Percentiles rank a stretch among this genome's conserved stretches.
Conservation (phyloP, 805 yeast genomes). For the Sugiyamaella smithiae region DNA sequence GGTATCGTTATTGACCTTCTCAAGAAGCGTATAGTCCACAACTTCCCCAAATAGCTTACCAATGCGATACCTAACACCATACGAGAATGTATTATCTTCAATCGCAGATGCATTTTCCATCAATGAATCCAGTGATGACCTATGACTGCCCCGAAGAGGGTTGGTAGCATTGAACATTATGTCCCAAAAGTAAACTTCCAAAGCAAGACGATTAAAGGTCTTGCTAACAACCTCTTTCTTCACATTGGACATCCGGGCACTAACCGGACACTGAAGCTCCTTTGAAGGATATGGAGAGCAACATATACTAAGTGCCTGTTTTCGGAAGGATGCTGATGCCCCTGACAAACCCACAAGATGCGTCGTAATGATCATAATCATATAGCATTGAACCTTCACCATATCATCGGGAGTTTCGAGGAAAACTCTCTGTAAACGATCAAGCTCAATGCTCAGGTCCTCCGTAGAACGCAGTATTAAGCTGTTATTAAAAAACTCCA, state of each 20-base stretch:
- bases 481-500: no score
- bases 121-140: not conserved
- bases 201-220: not conserved
- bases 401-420: not conserved
- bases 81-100: not conserved
- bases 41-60: not conserved
- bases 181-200: conserved; percentile 4
- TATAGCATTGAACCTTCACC: not conserved
- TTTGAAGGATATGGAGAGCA: no score
- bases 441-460: no score
- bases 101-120: not conserved
- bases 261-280: not conserved
- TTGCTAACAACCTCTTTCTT: not conserved
- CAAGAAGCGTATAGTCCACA: not conserved
- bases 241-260: not conserved
- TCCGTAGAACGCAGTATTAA: no score
- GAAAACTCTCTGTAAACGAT: no score
- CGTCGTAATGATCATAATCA: not conserved
- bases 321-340: no score
- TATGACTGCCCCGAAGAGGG: not conserved
- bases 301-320: no score
- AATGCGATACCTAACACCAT: not conserved
- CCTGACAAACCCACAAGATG: not conserved
- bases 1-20: not conserved
- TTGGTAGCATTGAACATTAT: not conserved